phyloP scores from a whole-genome alignment of 2,329 filamentous ascomycete genomes.

The Fusarium subtropicale region DNA sequence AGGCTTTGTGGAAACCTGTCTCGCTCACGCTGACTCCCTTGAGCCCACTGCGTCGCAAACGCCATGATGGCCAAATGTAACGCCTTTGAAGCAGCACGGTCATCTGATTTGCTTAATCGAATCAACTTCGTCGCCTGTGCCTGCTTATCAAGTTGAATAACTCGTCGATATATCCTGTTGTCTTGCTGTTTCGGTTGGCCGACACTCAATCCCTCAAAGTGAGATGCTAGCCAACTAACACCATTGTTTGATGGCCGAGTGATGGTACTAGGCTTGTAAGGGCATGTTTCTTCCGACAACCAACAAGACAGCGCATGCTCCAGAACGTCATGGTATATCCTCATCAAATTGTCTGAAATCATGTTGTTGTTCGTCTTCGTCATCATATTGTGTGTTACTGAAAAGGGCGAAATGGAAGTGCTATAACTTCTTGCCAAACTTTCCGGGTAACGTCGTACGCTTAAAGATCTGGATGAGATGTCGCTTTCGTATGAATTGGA shows the following conservation, averaged over 20 bases:
- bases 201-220: conserved; percentile 45
- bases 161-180: conserved; percentile 63
- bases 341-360: conserved; percentile 47
- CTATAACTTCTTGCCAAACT: conserved; percentile 43
- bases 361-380: conserved; percentile 45
- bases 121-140: conserved; percentile 56
- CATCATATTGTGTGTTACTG: conserved; percentile 44
- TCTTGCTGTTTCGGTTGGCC: conserved; percentile 46
- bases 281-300: conserved; percentile 65
- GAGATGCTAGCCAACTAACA: conserved; percentile 46
- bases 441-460: conserved; percentile 44
- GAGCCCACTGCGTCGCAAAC: conserved; percentile 63
- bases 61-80: conserved; percentile 63
- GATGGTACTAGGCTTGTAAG: conserved; percentile 53
- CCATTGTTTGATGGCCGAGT: conserved; percentile 42
- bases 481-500: conserved; percentile 48
- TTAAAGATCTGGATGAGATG: conserved; percentile 43
- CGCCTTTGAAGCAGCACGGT: conserved; percentile 58
- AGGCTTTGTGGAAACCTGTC: conserved; percentile 43
- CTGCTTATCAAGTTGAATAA: conserved; percentile 60
- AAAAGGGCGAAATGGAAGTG: conserved; percentile 47
- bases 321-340: conserved; percentile 65
- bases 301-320: conserved; percentile 66
- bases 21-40: conserved; percentile 46
- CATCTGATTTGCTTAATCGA: conserved; percentile 55